Conservation (phyloP, 1,139 yeast species). For the Geotrichum klebahnii region DNA sequence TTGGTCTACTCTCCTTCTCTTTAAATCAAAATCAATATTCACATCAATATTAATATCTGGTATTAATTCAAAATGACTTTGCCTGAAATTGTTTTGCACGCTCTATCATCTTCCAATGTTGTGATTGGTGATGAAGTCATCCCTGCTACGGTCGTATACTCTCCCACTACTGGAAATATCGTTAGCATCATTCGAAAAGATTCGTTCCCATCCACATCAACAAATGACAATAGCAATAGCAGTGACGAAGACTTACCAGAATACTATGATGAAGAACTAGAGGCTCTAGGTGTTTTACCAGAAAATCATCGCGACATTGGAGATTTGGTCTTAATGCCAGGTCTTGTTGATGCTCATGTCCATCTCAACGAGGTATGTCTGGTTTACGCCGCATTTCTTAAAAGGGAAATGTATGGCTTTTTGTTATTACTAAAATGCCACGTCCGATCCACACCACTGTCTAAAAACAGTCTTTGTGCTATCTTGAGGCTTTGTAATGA, state of each 20-base stretch:
- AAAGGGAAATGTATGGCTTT: neutral
- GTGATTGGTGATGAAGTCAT: slow-evolving; percentile 49
- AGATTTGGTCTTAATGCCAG: slow-evolving; percentile 74
- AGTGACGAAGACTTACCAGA: slow-evolving; percentile 28
- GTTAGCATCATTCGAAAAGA: slow-evolving; percentile 46
- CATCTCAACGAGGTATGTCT: slow-evolving; percentile 62
- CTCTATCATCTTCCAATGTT: slow-evolving; percentile 64
- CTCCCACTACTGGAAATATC: slow-evolving; percentile 62
- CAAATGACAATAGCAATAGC: slow-evolving; percentile 34
- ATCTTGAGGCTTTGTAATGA: slow-evolving; percentile 1
- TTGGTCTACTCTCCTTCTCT: neutral
- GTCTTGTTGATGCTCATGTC: slow-evolving; percentile 89
- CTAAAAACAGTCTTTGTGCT: neutral
- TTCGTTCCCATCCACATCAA: slow-evolving; percentile 28
- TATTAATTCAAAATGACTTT: slow-evolving; percentile 5
- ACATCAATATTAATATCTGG: neutral
- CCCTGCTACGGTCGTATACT: slow-evolving; percentile 68
- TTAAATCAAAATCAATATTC: neutral
- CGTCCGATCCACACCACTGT: neutral
- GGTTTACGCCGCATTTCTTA: neutral
- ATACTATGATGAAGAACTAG: slow-evolving; percentile 10
- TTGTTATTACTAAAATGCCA: neutral
- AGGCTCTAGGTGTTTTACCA: slow-evolving; percentile 11
- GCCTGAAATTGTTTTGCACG: slow-evolving; percentile 32
- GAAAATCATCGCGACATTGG: slow-evolving; percentile 33